Conservation (phyloP, 2,329 filamentous ascomycete genomes). For the Xylariales sp. region DNA sequence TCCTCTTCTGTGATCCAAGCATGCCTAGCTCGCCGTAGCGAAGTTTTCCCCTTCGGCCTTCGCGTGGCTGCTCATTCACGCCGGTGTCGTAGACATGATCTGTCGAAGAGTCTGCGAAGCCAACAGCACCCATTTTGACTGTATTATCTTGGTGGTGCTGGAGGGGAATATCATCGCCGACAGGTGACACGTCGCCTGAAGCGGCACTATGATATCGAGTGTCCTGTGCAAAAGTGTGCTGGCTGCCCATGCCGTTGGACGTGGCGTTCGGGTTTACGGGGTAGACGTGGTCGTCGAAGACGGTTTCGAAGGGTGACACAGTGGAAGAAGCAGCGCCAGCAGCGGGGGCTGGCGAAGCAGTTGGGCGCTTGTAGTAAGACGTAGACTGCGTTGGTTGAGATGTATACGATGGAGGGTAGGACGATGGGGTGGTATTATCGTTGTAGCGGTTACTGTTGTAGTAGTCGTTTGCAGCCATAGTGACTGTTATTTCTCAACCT, state of each 20-base stretch:
- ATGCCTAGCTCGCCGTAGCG: conserved; percentile 57
- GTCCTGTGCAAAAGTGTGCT: conserved; percentile 46
- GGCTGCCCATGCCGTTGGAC: conserved; percentile 26
- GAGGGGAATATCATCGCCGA: conserved; percentile 53
- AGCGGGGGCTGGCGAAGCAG: no score
- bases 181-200: conserved; percentile 33
- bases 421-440: conserved; percentile 32
- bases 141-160: conserved; percentile 44
- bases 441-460: conserved; percentile 44
- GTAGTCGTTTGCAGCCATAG: conserved; percentile 64
- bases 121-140: conserved; percentile 22
- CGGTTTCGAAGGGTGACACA: conserved; percentile 58
- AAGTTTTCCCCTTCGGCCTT: conserved; percentile 31
- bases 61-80: conserved; percentile 16
- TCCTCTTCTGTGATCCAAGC: conserved; percentile 50
- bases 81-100: conserved; percentile 61
- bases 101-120: conserved; percentile 28
- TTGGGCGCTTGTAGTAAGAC: no score
- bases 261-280: conserved; percentile 40
- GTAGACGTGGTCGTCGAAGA: conserved; percentile 66
- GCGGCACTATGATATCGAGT: conserved; percentile 51
- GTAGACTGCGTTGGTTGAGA: conserved; percentile 24
- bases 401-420: conserved; percentile 39
- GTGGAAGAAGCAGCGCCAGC: conserved; percentile 22
- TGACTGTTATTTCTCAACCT: conserved; percentile 11